Evolutionary conservation across 2,329 filamentous ascomycete genomes (phyloP), one percentile per base, ranked within the genome.

Genomic region (Xylaria digitata): DNA sequence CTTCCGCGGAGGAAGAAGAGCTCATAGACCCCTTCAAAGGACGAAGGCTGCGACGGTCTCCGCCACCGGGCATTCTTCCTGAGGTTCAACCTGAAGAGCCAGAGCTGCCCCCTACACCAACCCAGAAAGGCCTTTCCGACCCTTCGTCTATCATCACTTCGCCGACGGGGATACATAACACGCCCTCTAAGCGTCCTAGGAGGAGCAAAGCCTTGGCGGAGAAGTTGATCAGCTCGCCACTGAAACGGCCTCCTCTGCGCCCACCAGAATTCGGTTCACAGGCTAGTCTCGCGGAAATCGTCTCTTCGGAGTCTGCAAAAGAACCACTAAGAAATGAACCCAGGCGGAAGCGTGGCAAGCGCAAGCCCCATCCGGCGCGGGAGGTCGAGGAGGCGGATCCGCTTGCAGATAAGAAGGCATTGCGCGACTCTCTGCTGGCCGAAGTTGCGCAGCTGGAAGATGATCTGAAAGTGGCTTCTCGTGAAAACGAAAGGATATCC

Each of bases 21-120:
- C 69, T 82, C 3, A 71, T 83, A 21, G 79, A 82, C 37, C 82
- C 81, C 0, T 82, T 85, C 37, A 74, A 77, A 3, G 76, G 80
- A 1, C 76, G 79, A 15, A 75, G 72, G 8, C 74, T 81, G 26
- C 78, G 77, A 7, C 79, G 81, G 34, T 79, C 74, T 32, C 82
- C 72, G 32, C 80, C 72, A n/a, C 77, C 67, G 19, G 77, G 75
- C 6, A 77, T 78, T 1, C 69, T 79, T 0, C 76, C 78, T 0
- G 64, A 71, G 6, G 68, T 75, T 2, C 77, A 77, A 6, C 70
- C 75, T n/a, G 82, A 83, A 17, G 88, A 92, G 71, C 89, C 89
- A 1, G 88, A 90, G 54, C 81, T 92, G 5, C 90, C 90, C 2
- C 87, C 87, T 0, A 86, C 86, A 0, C 84, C 85, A 0, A 81